Percentiles rank a stretch among this genome's conserved stretches.
Evolutionary conservation across 257 asterid species (phyloP).

Genomic region (Plantago elongata): DNA sequence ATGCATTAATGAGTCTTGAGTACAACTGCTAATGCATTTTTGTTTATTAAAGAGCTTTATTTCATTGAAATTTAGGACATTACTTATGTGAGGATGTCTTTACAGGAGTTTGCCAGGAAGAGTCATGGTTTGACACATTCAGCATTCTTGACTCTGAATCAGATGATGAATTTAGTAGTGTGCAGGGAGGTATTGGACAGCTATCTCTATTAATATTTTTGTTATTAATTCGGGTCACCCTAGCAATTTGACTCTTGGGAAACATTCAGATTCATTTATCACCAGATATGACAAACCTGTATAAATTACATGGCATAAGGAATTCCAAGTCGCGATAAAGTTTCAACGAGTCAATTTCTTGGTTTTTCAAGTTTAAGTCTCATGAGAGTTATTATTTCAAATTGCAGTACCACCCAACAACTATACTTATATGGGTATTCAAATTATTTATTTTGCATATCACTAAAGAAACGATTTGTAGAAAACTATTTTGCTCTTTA

Average conservation of each 20-base stretch:
- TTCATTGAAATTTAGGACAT: slow-evolving; percentile 5
- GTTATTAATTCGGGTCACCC: not conserved
- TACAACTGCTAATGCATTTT: not conserved
- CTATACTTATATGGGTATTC: no score
- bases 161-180: slow-evolving; percentile 76
- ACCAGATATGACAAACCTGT: not conserved
- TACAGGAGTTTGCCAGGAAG: slow-evolving; percentile 67
- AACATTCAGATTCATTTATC: not conserved
- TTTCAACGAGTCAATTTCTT: not conserved
- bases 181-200: slow-evolving; percentile 45
- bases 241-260: not conserved
- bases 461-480: not conserved
- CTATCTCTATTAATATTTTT: not conserved
- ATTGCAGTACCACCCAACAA: no score
- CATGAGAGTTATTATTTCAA: no score
- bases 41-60: slow-evolving; percentile 1
- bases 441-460: not conserved
- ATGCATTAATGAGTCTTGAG: not conserved
- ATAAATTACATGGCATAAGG: not conserved
- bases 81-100: slow-evolving; percentile 7
- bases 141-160: slow-evolving; percentile 78
- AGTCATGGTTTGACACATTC: slow-evolving; percentile 71
- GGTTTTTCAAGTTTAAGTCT: no score
- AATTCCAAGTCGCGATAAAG: not conserved
- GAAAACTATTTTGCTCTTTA: not conserved